Percentiles rank a stretch among this genome's conserved stretches.
These are phyloP conservation scores for Trichophyton schoenleinii DNA, from an alignment of 2,329 filamentous ascomycete species.

Conservation along the genomic window DNA sequence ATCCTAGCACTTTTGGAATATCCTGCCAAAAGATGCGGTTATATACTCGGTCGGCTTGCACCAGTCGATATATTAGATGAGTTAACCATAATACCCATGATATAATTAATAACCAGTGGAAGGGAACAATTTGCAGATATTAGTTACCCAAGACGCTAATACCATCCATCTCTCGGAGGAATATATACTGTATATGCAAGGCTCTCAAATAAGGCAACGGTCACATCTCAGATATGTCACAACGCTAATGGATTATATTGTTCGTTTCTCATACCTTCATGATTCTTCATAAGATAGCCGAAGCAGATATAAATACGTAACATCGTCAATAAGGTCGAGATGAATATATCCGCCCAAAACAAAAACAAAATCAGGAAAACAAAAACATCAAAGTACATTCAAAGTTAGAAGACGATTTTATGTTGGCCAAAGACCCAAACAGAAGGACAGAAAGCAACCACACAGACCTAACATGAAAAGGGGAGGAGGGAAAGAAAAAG, in stretches of 20 bases:
- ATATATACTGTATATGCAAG: background rate
- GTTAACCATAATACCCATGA: background rate
- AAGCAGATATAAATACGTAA: background rate
- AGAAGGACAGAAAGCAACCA: background rate
- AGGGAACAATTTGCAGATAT: background rate
- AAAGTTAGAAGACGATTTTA: background rate
- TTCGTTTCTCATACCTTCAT: background rate
- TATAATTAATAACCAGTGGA: background rate
- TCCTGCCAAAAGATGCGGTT: conserved; percentile 24
- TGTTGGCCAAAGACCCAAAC: background rate
- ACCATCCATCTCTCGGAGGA: background rate
- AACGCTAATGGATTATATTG: background rate
- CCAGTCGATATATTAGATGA: background rate
- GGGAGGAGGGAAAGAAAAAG: background rate
- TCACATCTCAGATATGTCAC: background rate
- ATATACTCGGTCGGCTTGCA: conserved; percentile 11
- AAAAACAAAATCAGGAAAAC: background rate
- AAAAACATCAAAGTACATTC: background rate
- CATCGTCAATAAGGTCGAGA: background rate
- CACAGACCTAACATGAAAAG: background rate
- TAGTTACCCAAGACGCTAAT: background rate
- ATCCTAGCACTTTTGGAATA: conserved; percentile 23
- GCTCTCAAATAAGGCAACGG: background rate
- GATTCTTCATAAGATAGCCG: background rate
- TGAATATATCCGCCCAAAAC: background rate